Base-by-base conservation (phyloP, 306 rosid genomes). In the Notholithocarpus densiflorus region DNA sequence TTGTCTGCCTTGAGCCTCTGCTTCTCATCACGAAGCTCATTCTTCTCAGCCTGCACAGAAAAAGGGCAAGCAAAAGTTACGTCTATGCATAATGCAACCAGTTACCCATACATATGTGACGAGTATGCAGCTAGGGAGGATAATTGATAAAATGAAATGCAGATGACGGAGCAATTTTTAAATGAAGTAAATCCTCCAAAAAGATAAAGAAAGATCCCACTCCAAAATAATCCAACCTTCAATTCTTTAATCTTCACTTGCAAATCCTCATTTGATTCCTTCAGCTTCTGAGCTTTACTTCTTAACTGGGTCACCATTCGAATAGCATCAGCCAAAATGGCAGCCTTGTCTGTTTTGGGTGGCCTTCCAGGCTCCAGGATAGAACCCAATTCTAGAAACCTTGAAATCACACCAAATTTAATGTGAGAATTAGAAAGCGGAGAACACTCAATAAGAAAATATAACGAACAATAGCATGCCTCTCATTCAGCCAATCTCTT, bases 311-410 rank as follows among this genome's bases (percentile, higher is more conserved):
- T 88, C 78, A 94, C 97, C 97, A 88, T 84, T 74, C 92, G 93
- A 57, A 82, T 91, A 57, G 97, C 97, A 77, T 94, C 97, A 29
- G 89, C 68, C 84, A 94, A 76, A 73, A 94, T 83, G 20, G 94
- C 97, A 51, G 97, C 86, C 90, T 94, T 94, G 87, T 94, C 98
- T 2, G 94, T 89, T 90, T 90, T 92, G 65, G 94, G 93, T 32
- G 90, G 87, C 86, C 92, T 84, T 88, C 94, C 98, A 80, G 97
- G 97, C 86, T 94, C 97, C 92, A 94, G 80, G 71, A 94, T 89
- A 77, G 97, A 87, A 82, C 92, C 90, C 88, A 94, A 80, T 84
- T 90, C 97, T 84, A 90, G 71, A 87, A 94, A 94, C 92, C 98
- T 94, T 59, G 15, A 59, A 78, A 76, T 40, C 72, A 82, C 72